Conservation (phyloP, 257 asterid genomes). For the Gentiana dahurica region DNA sequence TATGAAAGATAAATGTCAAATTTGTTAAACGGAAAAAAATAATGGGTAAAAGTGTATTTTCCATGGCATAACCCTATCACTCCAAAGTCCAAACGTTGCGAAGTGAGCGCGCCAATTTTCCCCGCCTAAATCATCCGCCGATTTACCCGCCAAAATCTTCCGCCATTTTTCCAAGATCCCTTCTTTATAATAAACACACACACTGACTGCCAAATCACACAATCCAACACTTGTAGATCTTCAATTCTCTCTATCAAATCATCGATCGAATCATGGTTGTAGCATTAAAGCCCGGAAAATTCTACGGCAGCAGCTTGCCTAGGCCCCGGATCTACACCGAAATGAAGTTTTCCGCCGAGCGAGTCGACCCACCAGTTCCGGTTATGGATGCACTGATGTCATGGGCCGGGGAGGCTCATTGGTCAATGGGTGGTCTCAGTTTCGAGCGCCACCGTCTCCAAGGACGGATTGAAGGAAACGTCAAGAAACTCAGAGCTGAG, state of each 20-base stretch:
- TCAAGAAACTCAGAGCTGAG: conserved; percentile 57
- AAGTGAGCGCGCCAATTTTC: no score
- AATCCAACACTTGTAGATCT: neutral
- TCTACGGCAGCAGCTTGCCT: conserved; percentile 90
- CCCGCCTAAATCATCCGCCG: neutral
- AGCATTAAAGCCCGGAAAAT: conserved; percentile 70
- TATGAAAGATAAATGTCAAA: no score
- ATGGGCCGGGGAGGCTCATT: conserved; percentile 91
- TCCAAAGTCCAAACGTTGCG: no score
- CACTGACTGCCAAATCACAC: neutral
- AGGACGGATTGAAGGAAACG: conserved; percentile 83
- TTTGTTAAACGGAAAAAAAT: no score
- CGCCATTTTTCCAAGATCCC: neutral
- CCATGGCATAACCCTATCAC: no score
- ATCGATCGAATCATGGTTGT: conserved; percentile 42
- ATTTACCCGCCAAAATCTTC: conserved; percentile 5
- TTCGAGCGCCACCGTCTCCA: conserved; percentile 78
- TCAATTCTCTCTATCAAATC: neutral
- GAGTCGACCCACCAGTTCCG: conserved; percentile 70
- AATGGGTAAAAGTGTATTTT: no score
- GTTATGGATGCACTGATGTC: conserved; percentile 57
- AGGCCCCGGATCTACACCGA: conserved; percentile 71
- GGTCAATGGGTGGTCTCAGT: conserved; percentile 94
- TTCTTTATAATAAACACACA: neutral
- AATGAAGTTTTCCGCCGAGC: conserved; percentile 36